Percentiles rank a stretch among this genome's conserved stretches.
These are phyloP conservation scores for Apostasia ramifera DNA, from an alignment of 106 monocot genomes.

Conservation along the genomic window DNA sequence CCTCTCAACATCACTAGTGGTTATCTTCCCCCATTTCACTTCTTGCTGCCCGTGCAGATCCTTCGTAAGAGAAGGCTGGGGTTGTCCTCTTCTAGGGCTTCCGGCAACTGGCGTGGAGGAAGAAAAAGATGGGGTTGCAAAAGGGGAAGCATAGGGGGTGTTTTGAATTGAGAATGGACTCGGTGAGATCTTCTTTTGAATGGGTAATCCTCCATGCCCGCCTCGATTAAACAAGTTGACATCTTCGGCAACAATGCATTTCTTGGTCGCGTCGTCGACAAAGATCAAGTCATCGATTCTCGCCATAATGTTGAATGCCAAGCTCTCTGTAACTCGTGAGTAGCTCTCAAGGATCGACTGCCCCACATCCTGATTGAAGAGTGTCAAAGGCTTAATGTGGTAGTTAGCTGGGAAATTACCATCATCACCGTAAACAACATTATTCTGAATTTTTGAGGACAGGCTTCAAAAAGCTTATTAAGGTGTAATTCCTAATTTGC, in stretches of 20 bases:
- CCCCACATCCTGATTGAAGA: conserved; percentile 70
- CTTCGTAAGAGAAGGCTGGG: conserved; percentile 20
- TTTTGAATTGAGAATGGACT: conserved; percentile 84
- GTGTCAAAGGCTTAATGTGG: neutral
- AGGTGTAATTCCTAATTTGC: too few species aligned
- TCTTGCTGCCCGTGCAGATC: conserved; percentile 5
- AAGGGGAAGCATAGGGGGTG: conserved; percentile 74
- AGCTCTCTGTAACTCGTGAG: conserved; percentile 89
- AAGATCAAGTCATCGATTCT: conserved; percentile 91
- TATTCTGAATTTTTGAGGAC: too few species aligned
- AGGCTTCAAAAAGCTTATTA: too few species aligned
- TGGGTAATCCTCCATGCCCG: conserved; percentile 55
- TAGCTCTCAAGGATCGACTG: conserved; percentile 94
- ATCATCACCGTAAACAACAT: too few species aligned
- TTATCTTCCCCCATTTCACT: conserved; percentile 24
- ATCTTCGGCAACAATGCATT: conserved; percentile 25
- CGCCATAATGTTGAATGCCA: conserved; percentile 96
- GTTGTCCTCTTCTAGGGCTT: conserved; percentile 46
- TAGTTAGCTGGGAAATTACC: too few species aligned
- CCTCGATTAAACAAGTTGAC: conserved; percentile 49
- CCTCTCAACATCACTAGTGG: conserved; percentile 4
- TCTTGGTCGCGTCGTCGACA: conserved; percentile 84
- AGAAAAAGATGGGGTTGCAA: conserved; percentile 61
- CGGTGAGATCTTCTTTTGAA: conserved; percentile 89
- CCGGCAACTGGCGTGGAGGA: conserved; percentile 58